Evolutionary conservation across 1,284 basidiomycete genomes (phyloP), one percentile per base, ranked within the genome.

Genomic region (Golubevia pallescens): DNA sequence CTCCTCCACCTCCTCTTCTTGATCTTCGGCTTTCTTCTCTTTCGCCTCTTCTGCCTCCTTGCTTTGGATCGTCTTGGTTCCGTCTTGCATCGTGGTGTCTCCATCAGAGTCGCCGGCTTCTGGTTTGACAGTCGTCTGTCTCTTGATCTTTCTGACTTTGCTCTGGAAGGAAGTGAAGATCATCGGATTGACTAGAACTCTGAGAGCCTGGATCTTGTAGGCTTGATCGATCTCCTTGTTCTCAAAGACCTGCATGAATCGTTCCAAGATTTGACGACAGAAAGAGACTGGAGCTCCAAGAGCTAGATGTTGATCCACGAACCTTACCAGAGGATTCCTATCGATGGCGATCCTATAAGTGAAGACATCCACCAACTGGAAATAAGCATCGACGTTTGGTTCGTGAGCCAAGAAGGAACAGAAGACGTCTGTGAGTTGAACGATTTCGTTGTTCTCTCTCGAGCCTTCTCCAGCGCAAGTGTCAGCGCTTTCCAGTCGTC

Each of bases 261-360:
- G 91, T 80, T 91, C 88, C 58, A 99, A 88, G 63, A 98, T 88
- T 70, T 93, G 93, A 54, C 93, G 90, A 63, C 92, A 92, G 87
- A 94, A 94, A 34, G 81, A 91, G 78, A 78, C 79, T 34, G 86
- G 85, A 32, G 87, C 86, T 67, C 87, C 86, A 48, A 88, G 80
- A 3, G 94, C 93, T 42, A 97, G 92, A 73, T 94, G 92, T 34
- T 90, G 88, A 84, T 96, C 96, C 19, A 99, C 89, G 88, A 98
- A 98, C 68, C 92, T 91, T 0, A 93, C 91, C n/a, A 93, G 88
- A 60, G 88, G 89, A 28, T 93, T 90, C 53, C 93, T 88, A 81
- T 99, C 95, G 81, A 95, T 90, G 2, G 93, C 91, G 13, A 93
- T 89, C 68, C 91, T 90, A 71, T 92, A 91, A 34, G 92, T 91